Percentiles rank a stretch among this genome's conserved stretches.
Conservation (phyloP, 805 yeast genomes). For the Nakazawaea laoshanensis region DNA sequence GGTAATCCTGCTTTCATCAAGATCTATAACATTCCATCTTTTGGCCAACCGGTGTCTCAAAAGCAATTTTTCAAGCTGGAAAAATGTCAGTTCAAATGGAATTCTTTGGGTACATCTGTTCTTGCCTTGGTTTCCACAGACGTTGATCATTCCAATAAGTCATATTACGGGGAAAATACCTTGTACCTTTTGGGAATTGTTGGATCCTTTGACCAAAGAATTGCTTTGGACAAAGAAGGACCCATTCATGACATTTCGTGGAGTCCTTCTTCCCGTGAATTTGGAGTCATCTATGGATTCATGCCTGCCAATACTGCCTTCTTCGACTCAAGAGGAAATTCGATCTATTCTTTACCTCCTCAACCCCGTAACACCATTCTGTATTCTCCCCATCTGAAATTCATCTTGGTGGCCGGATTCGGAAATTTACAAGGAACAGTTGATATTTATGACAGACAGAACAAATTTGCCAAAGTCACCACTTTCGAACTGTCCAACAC, state of each 20-base stretch:
- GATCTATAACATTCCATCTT: conserved; percentile 73
- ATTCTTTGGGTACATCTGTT: conserved; percentile 86
- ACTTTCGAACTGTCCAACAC: conserved; percentile 90
- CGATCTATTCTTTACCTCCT: conserved; percentile 73
- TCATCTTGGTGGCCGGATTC: conserved; percentile 89
- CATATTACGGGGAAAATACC: conserved; percentile 95
- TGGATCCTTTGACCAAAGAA: conserved; percentile 85
- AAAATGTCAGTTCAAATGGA: conserved; percentile 88
- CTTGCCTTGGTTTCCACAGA: conserved; percentile 93
- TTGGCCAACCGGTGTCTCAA: conserved; percentile 69
- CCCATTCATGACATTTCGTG: conserved; percentile 97
- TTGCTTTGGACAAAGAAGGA: conserved; percentile 83
- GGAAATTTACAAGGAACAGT: conserved; percentile 97
- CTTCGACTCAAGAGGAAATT: conserved; percentile 89
- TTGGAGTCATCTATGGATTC: conserved; percentile 94
- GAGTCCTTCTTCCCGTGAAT: conserved; percentile 94
- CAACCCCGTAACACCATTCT: conserved; percentile 84
- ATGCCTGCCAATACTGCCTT: conserved; percentile 97
- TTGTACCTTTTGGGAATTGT: conserved; percentile 86
- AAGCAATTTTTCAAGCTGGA: conserved; percentile 95
- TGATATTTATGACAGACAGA: conserved; percentile 88
- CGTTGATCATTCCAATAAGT: conserved; percentile 87
- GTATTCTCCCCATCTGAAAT: conserved; percentile 92
- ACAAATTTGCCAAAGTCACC: conserved; percentile 70
- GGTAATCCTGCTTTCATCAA: conserved; percentile 89